phyloP scores from a whole-genome alignment of 2,329 filamentous ascomycete genomes.

The Trichoderma sp. region DNA sequence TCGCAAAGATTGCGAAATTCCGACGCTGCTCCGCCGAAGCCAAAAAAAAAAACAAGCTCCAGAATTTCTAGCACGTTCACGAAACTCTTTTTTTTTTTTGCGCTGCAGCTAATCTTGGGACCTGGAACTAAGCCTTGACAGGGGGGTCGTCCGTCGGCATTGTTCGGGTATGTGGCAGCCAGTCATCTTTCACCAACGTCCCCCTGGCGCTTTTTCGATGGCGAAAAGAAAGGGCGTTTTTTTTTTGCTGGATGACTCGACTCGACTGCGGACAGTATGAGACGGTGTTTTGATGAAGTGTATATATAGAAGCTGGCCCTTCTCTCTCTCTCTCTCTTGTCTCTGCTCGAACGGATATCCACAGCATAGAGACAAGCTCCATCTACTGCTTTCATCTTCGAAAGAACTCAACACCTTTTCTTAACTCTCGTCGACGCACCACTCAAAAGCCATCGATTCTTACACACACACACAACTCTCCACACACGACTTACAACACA shows the following conservation, averaged over 20 bases:
- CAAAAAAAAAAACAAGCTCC: background rate
- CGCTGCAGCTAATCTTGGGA: background rate
- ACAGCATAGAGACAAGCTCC: constrained; percentile 2
- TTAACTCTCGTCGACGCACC: background rate
- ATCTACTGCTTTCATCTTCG: background rate
- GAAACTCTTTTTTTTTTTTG: no score
- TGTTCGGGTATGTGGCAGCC: constrained; percentile 17
- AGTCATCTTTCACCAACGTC: background rate
- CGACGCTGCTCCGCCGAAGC: constrained; percentile 21
- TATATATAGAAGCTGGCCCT: constrained; percentile 5
- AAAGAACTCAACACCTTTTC: background rate
- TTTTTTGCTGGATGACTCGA: background rate
- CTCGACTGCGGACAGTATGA: background rate
- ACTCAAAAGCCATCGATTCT: background rate
- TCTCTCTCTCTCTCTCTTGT: background rate
- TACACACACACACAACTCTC: constrained; percentile 8
- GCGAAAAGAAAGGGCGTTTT: background rate
- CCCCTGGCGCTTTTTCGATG: background rate
- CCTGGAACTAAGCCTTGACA: background rate
- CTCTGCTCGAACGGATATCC: background rate
- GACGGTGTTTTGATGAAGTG: background rate
- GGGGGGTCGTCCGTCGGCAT: constrained; percentile 13
- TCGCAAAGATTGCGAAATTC: constrained; percentile 24
- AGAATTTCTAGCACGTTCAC: background rate
- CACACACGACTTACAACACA: no score